Evolutionary conservation across 768 basidiomycete genomes (phyloP).

Genomic region (Hygrophorus russula): DNA sequence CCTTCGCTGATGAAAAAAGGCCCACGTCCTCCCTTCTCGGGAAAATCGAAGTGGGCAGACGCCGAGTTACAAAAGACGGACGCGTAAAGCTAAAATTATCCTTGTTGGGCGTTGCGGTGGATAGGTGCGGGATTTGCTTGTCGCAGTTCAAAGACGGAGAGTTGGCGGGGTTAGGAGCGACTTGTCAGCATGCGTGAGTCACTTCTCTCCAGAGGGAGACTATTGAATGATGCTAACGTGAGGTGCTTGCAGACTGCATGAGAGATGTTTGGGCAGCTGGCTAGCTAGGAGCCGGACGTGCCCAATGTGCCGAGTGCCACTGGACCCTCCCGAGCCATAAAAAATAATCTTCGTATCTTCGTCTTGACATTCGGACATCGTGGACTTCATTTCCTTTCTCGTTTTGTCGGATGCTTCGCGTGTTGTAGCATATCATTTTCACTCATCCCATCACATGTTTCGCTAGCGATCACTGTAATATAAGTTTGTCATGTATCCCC

Average conservation of each 20-base stretch:
- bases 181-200: slow-evolving; percentile 45
- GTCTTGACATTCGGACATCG: too few relatives aligned
- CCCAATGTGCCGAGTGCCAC: slow-evolving; percentile 48
- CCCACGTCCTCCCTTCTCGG: slow-evolving; percentile 17
- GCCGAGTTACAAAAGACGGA: slow-evolving; percentile 50
- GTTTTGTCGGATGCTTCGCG: too few relatives aligned
- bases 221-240: too few relatives aligned
- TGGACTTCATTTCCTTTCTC: too few relatives aligned
- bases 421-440: too few relatives aligned
- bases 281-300: slow-evolving; percentile 48
- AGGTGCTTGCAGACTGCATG: slow-evolving; percentile 34
- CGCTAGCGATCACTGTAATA: too few relatives aligned
- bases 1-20: slow-evolving; percentile 5
- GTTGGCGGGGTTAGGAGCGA: slow-evolving; percentile 39
- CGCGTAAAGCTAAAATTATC: slow-evolving; percentile 62
- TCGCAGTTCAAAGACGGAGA: slow-evolving; percentile 56
- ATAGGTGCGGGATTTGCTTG: slow-evolving; percentile 66
- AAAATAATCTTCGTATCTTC: too few relatives aligned
- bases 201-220: not conserved
- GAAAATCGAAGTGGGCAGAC: slow-evolving; percentile 44
- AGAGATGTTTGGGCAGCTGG: slow-evolving; percentile 53
- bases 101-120: slow-evolving; percentile 50
- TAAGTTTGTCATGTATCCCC: too few relatives aligned
- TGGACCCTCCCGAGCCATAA: slow-evolving; percentile 13
- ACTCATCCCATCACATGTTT: too few relatives aligned